Evolutionary conservation across 2,329 filamentous ascomycete species (phyloP).

Genomic region (Calonectria montana): DNA sequence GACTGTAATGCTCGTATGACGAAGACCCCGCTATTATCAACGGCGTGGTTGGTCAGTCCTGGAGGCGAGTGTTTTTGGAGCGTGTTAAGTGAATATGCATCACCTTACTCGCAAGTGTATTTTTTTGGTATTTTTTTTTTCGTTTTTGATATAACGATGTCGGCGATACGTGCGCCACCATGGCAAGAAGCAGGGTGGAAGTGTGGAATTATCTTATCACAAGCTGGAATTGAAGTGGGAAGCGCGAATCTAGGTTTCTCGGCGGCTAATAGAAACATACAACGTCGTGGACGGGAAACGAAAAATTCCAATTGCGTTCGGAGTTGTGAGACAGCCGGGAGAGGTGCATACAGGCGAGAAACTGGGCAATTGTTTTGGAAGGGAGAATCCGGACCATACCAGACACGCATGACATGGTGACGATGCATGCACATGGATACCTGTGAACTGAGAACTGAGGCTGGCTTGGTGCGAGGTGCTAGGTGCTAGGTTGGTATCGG

Average conservation of each 20-base stretch:
- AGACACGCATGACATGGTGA: conserved; percentile 14
- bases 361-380: conserved; percentile 2
- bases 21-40: neutral
- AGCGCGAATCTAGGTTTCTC: neutral
- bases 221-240: neutral
- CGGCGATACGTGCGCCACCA: neutral
- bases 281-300: neutral
- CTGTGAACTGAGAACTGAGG: conserved; percentile 21
- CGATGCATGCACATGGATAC: conserved; percentile 15
- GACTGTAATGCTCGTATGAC: neutral
- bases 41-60: neutral
- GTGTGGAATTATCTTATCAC: neutral
- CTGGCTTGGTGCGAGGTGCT: conserved; percentile 6
- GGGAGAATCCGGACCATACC: neutral
- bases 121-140: no score
- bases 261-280: neutral
- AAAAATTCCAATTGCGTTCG: neutral
- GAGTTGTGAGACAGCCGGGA: neutral
- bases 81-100: neutral
- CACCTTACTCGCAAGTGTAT: neutral
- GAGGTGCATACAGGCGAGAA: neutral
- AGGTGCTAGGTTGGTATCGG: conserved; percentile 3
- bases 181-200: neutral
- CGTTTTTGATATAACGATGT: conserved; percentile 2
- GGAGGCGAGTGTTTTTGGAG: neutral